A percentile compares a stretch with the other conserved stretches of the same genome.
Conservation (phyloP, 306 rosid species). For the Prunus fruticosa region DNA sequence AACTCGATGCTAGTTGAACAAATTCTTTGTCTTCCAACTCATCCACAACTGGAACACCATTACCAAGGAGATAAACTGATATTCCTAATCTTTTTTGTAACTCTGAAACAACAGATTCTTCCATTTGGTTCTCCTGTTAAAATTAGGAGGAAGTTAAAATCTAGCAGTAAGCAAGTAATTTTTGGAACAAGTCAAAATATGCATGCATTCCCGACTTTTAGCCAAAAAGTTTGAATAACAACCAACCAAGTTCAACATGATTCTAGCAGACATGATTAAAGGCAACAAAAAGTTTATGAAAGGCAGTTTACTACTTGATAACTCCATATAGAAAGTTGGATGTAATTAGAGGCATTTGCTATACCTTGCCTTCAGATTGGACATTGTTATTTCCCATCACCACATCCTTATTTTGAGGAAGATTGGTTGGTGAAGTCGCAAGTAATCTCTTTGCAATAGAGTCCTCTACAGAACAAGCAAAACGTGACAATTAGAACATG, state of each 20-base stretch:
- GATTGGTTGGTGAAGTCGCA: conserved; percentile 53
- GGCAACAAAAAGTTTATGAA: background rate
- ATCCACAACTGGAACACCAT: conserved; percentile 51
- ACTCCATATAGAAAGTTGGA: background rate
- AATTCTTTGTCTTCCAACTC: conserved; percentile 75
- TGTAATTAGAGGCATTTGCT: conserved; percentile 12
- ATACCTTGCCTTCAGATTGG: conserved; percentile 58
- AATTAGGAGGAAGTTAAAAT: background rate
- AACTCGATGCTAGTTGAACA: conserved; percentile 62
- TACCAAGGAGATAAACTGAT: conserved; percentile 53
- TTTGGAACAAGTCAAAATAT: background rate
- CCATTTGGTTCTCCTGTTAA: conserved; percentile 55
- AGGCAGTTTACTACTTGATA: background rate
- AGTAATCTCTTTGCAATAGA: conserved; percentile 73
- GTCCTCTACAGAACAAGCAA: conserved; percentile 49
- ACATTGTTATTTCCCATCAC: conserved; percentile 39
- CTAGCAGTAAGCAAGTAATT: background rate
- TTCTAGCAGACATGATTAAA: background rate
- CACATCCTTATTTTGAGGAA: conserved; percentile 52
- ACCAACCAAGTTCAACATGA: background rate
- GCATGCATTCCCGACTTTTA: background rate
- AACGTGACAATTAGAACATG: no score
- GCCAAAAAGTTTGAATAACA: background rate
- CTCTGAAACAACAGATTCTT: conserved; percentile 58
- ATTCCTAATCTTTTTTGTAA: conserved; percentile 64